Base-by-base conservation (phyloP, 2,329 filamentous ascomycete species). In the Diaporthe vexans region DNA sequence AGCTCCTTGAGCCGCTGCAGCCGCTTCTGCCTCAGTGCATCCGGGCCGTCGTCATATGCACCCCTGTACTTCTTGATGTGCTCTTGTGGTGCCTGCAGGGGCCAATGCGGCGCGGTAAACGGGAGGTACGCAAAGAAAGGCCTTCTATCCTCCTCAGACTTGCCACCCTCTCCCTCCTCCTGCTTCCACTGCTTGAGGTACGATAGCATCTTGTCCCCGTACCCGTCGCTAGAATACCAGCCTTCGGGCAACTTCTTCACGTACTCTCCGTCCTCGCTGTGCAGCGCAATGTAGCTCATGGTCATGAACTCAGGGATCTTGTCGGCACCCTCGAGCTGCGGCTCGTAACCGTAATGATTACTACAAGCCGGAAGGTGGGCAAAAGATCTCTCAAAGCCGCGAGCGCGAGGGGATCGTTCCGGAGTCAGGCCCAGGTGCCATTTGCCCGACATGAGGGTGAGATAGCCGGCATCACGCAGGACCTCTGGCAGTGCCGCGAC, bases 81-180 rank as follows among this genome's bases (percentile, higher is more conserved):
- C 74, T 90, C 86, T 68, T 83, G 80, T 0, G 90, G 89, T 0
- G 89, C 89, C 77, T 92, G 90, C 9, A 92, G 81, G 1, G 90
- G 90, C 90, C 90, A 92, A 76, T 92, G 90, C 1, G 90, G 90
- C 0, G 90, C 90, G 0, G 89, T 90, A 79, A 91, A 92, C 1
- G 90, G 89, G 3, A 90, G 83, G 78, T 91, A 91, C 1, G 83
- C 89, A 77, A 91, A 92, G 82, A 92, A 91, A 0, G 90, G 87
- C 63, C 80, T 76, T 6, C 81, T 77, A 3, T 69, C 54, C 11
- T 54, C 63, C 29, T 54, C 63, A 11, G 63, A 24, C n/a, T 63
- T 52, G 37, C 56, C 69, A 26, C 33, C 69, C 17, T 82, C 79
- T 1, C 78, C 77, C 8, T 73, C 81, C 74, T 78, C 81, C 74